Conservation (phyloP, 2,329 filamentous ascomycete genomes). For the Nectriaceae sp. region DNA sequence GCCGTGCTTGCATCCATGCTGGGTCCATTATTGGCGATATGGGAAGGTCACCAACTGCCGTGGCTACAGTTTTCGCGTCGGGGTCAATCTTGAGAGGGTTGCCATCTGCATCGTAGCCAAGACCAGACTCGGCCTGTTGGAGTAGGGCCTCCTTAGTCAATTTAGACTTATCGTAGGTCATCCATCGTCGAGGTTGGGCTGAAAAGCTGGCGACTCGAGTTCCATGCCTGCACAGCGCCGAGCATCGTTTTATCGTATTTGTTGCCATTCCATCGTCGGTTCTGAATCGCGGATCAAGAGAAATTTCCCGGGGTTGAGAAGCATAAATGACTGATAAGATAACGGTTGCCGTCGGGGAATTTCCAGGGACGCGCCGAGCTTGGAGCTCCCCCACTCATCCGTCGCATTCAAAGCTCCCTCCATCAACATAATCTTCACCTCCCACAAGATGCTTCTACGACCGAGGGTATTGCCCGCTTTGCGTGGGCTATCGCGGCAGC, state of each 20-base stretch:
- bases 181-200: conserved; percentile 30
- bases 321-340: background rate
- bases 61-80: conserved; percentile 45
- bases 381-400: background rate
- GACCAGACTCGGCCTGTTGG: conserved; percentile 33
- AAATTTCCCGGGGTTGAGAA: conserved; percentile 10
- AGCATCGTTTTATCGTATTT: conserved; percentile 32
- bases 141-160: conserved; percentile 33
- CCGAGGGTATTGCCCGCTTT: conserved; percentile 33
- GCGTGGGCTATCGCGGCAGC: conserved; percentile 35
- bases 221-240: conserved; percentile 16
- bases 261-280: conserved; percentile 21
- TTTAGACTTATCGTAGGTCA: conserved; percentile 32
- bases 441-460: conserved; percentile 32
- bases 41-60: conserved; percentile 48
- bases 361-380: conserved; percentile 21
- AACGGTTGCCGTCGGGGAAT: conserved; percentile 6
- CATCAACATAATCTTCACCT: conserved; percentile 8
- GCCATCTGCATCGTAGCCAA: conserved; percentile 32
- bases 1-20: conserved; percentile 46
- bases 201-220: conserved; percentile 5
- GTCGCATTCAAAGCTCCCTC: conserved; percentile 20
- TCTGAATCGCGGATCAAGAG: conserved; percentile 1
- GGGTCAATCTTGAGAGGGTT: conserved; percentile 38
- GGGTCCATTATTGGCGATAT: conserved; percentile 58